phyloP scores from a whole-genome alignment of 2,329 filamentous ascomycete genomes.

The Clarireedia paspali region DNA sequence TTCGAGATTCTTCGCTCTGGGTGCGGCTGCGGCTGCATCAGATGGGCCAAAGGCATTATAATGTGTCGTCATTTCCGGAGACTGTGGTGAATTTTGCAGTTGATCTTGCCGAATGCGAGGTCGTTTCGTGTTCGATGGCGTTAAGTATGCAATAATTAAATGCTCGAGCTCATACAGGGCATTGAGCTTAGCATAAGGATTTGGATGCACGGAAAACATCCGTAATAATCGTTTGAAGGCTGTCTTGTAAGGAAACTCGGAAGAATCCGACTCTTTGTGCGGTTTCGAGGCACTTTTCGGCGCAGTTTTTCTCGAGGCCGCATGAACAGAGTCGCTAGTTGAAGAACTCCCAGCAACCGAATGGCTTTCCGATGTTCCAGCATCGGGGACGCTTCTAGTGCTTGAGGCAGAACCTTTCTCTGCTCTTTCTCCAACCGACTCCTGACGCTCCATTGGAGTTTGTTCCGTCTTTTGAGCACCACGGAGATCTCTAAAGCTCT shows the following conservation, averaged over 20 bases:
- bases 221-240: conserved; percentile 74
- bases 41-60: conserved; percentile 25
- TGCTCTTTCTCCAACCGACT: conserved; percentile 16
- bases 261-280: conserved; percentile 24
- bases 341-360: conserved; percentile 25
- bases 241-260: conserved; percentile 70
- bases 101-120: conserved; percentile 24
- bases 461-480: conserved; percentile 36
- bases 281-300: background rate
- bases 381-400: conserved; percentile 18
- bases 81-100: conserved; percentile 39
- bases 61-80: conserved; percentile 40
- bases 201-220: conserved; percentile 84
- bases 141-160: conserved; percentile 69
- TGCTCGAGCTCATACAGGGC: conserved; percentile 76
- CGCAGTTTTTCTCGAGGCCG: conserved; percentile 16
- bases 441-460: conserved; percentile 16
- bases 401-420: conserved; percentile 20
- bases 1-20: conserved; percentile 45
- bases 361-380: conserved; percentile 16
- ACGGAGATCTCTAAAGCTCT: conserved; percentile 59
- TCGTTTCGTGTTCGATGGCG: conserved; percentile 38
- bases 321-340: conserved; percentile 19
- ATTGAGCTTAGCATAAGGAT: conserved; percentile 78
- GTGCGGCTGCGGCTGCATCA: conserved; percentile 19